Percentiles rank a stretch among this genome's conserved stretches.
phyloP scores from a whole-genome alignment of 257 asterid genomes.

The Nemophila menziesii region DNA sequence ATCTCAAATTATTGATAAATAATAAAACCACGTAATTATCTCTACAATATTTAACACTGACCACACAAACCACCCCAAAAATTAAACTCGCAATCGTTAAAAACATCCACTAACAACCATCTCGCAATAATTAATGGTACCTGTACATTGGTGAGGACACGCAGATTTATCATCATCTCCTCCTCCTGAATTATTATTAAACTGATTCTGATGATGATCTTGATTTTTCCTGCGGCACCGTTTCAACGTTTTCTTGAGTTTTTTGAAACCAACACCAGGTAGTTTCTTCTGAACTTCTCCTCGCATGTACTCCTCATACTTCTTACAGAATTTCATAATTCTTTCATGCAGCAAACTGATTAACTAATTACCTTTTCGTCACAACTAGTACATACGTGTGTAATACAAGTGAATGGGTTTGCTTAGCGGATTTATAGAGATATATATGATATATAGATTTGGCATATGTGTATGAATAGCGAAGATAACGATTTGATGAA shows the following conservation, averaged over 20 bases:
- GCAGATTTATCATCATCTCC: constrained; percentile 18
- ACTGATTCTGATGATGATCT: not conserved
- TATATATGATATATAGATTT: too few species aligned
- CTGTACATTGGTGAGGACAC: constrained; percentile 67
- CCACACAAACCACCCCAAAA: too few species aligned
- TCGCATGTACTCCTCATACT: constrained; percentile 82
- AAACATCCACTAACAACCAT: too few species aligned
- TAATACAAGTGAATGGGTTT: not conserved
- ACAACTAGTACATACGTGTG: too few species aligned
- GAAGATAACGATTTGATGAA: not conserved
- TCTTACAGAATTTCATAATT: constrained; percentile 86
- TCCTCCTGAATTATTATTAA: not conserved
- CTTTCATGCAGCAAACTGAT: too few species aligned
- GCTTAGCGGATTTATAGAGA: not conserved
- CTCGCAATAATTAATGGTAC: constrained; percentile 13
- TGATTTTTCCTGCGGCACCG: constrained; percentile 38
- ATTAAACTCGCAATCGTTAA: too few species aligned
- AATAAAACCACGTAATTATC: too few species aligned
- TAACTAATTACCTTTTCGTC: too few species aligned
- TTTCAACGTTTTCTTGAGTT: constrained; percentile 75
- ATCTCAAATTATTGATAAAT: too few species aligned
- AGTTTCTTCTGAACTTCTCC: constrained; percentile 46
- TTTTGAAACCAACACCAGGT: constrained; percentile 76
- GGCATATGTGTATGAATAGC: too few species aligned
- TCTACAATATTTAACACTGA: too few species aligned